These are phyloP conservation scores for Ampelomyces quisqualis DNA, from an alignment of 2,329 filamentous ascomycete genomes.

Conservation along the genomic window DNA sequence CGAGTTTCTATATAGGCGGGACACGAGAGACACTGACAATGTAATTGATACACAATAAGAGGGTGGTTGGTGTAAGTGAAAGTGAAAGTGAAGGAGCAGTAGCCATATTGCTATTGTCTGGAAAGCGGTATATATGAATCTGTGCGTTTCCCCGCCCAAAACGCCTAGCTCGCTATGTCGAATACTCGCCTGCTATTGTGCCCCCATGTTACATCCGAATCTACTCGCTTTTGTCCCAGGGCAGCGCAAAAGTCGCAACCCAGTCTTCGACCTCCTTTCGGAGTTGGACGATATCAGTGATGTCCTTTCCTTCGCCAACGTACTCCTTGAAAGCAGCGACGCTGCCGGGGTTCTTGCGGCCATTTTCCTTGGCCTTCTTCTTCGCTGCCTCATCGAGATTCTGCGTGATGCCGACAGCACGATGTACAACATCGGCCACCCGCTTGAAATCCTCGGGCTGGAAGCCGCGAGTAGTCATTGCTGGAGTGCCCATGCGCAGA, in stretches of 20 bases:
- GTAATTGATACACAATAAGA: too few relatives aligned
- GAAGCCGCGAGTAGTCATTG: constrained; percentile 96
- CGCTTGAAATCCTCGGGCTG: constrained; percentile 88
- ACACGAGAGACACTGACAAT: not conserved
- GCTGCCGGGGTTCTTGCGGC: constrained; percentile 44
- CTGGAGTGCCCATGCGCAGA: constrained; percentile 93
- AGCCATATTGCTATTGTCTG: constrained; percentile 10
- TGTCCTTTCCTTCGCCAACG: constrained; percentile 45
- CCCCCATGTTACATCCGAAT: not conserved
- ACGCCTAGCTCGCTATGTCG: constrained; percentile 18
- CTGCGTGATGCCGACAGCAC: constrained; percentile 46
- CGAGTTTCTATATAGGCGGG: not conserved
- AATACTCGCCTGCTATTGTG: constrained; percentile 10
- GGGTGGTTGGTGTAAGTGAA: not conserved
- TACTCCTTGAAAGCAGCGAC: constrained; percentile 46
- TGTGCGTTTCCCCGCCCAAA: constrained; percentile 14
- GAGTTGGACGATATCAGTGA: constrained; percentile 45
- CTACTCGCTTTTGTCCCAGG: constrained; percentile 40
- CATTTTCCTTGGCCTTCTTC: constrained; percentile 40
- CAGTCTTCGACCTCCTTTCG: constrained; percentile 46
- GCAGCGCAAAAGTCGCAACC: constrained; percentile 46
- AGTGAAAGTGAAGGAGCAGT: constrained; percentile 7
- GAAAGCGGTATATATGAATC: constrained; percentile 19
- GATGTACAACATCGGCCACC: constrained; percentile 46
- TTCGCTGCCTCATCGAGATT: constrained; percentile 45